Evolutionary conservation across 768 basidiomycete genomes (phyloP), one percentile per base, ranked within the genome.

Genomic region (Lenzites betulinus): DNA sequence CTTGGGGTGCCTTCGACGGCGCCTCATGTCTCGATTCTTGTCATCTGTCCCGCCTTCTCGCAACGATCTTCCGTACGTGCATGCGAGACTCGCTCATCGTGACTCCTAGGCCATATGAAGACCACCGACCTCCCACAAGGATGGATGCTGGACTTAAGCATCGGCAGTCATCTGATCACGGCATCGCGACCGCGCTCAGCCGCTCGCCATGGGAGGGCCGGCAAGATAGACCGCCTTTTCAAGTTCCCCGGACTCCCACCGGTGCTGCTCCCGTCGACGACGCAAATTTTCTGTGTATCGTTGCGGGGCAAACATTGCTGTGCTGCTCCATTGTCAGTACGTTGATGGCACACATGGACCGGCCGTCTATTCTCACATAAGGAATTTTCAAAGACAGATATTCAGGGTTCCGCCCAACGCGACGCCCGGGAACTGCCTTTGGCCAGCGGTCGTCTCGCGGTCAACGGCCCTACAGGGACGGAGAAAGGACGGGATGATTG

Each of bases 401-500:
- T 48, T n/a, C n/a, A 42, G 38, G 30, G 30, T 33, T n/a, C 47
- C 38, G 55, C 38, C n/a, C 48, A 26, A 57, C 55, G 47, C 48
- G 47, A 46, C 28, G 20, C 36, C n/a, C 44, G 36, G 22, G 35
- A 38, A 48, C 51, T 22, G 58, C 35, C 41, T 54, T 54, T 16
- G 26, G 22, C 39, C 25, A 50, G 48, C 55, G 39, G 36, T 50
- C 48, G 11, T 57, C 55, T 57, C 48, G 48, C 55, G 47, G 43
- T 47, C 55, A n/a, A 42, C 39, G 25, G 55, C 6, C 26, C 26
- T n/a, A 5, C 47, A 22, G 55, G 47, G 53, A 42, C 59, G 59
- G 59, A 51, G 59, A 55, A 60, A 60, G 54, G 48, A 28, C 59
- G 59, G 59, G 59, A 42, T 60, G 59, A 60, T 55, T 55, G 47